Conservation (phyloP, 345 rosid species). For the Eutrema heterophyllum region DNA sequence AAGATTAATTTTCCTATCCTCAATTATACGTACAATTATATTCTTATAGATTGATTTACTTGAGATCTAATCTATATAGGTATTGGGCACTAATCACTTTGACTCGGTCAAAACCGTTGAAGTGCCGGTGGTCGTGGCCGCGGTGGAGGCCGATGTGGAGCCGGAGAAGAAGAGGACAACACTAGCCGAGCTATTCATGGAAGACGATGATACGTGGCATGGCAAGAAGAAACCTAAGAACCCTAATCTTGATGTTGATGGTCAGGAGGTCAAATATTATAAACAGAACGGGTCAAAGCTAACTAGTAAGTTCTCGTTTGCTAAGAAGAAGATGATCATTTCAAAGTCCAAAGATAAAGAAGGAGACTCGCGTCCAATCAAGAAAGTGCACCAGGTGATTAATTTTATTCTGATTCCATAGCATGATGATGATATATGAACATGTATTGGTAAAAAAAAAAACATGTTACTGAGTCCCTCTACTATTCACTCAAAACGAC, state of each 20-base stretch:
- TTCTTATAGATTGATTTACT: background rate
- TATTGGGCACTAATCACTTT: background rate
- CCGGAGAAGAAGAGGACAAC: constrained; percentile 58
- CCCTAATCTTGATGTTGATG: constrained; percentile 27
- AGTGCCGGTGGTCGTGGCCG: background rate
- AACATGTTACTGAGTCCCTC: constrained; percentile 7
- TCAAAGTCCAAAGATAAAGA: constrained; percentile 45
- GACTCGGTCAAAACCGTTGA: constrained; percentile 1
- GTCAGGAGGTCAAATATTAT: background rate
- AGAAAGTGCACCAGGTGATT: constrained; percentile 22
- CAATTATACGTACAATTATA: background rate
- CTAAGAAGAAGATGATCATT: constrained; percentile 67
- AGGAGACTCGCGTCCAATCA: constrained; percentile 34
- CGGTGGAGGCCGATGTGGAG: constrained; percentile 16
- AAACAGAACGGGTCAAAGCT: constrained; percentile 20
- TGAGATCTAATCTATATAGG: background rate
- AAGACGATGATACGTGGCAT: background rate
- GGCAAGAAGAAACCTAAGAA: constrained; percentile 33
- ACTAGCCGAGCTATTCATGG: constrained; percentile 73
- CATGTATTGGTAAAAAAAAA: too few species aligned
- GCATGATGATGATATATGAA: background rate
- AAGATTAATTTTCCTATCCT: background rate
- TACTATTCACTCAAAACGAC: background rate
- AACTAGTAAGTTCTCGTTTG: constrained; percentile 43
- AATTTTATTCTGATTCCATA: background rate